A percentile compares a stretch with the other conserved stretches of the same genome.
Evolutionary conservation across 2,329 filamentous ascomycete species (phyloP).

Genomic region (Clarireedia monteithiana): DNA sequence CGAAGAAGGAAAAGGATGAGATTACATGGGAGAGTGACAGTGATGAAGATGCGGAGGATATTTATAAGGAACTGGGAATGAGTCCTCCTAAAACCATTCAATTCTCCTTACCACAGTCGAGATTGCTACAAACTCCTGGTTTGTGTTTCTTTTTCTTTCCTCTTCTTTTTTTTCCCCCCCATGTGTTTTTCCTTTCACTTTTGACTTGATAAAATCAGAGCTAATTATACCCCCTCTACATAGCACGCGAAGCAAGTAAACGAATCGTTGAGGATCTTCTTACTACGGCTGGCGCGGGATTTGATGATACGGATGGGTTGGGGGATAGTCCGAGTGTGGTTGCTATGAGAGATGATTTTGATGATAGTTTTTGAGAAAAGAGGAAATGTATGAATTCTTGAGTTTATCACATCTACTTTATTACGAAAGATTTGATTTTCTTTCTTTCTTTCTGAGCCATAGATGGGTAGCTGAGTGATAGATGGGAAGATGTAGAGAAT

Average conservation of each 20-base stretch:
- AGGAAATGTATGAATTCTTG: too few relatives aligned
- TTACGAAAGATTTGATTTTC: too few relatives aligned
- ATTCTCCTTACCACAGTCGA: conserved; percentile 70
- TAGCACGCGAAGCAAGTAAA: conserved; percentile 71
- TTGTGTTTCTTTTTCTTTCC: conserved; percentile 25
- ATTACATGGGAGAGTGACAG: conserved; percentile 66
- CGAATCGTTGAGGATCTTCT: conserved; percentile 76
- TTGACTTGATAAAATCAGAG: too few relatives aligned
- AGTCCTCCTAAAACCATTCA: conserved; percentile 93
- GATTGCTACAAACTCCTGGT: conserved; percentile 75
- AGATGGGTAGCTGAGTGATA: too few relatives aligned
- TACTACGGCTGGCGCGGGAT: conserved; percentile 67
- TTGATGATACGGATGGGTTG: conserved; percentile 39
- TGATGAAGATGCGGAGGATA: conserved; percentile 48
- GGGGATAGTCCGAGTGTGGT: conserved; percentile 60
- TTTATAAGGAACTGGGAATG: conserved; percentile 57
- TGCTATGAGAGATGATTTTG: conserved; percentile 54
- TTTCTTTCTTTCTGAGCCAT: too few relatives aligned
- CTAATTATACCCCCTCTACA: conserved; percentile 1
- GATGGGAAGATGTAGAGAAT: too few relatives aligned
- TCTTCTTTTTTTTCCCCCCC: too few relatives aligned
- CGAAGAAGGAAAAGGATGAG: conserved; percentile 39
- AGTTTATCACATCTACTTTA: too few relatives aligned
- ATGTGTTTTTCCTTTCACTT: background rate
- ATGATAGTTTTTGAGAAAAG: conserved; percentile 49